A percentile compares a stretch with the other conserved stretches of the same genome.
Conservation (phyloP, 2,329 filamentous ascomycete genomes). For the Colletotrichum chrysophilum region DNA sequence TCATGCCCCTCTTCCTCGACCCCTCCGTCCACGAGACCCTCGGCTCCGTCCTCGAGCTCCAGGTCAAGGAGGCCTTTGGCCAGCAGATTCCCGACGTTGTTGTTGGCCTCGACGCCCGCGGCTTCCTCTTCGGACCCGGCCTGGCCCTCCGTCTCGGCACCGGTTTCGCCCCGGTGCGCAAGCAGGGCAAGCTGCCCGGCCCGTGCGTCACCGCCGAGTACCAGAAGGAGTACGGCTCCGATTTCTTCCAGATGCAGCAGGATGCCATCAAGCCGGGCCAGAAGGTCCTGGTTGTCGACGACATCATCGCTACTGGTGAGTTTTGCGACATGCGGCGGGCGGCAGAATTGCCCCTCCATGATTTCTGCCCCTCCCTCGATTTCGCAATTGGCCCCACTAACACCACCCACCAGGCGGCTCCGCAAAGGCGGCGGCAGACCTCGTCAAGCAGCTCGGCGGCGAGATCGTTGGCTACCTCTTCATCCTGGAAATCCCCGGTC, state of each 20-base stretch:
- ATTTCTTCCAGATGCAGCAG: constrained; percentile 95
- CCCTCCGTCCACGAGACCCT: constrained; percentile 76
- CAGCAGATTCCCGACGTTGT: constrained; percentile 80
- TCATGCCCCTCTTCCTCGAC: constrained; percentile 92
- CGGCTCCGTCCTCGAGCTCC: constrained; percentile 83
- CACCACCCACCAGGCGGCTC: constrained; percentile 73
- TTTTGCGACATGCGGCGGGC: constrained; percentile 16
- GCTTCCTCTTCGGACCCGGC: constrained; percentile 93
- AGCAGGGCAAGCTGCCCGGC: constrained; percentile 94
- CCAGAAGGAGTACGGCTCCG: constrained; percentile 94
- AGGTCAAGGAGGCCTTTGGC: constrained; percentile 70
- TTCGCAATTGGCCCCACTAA: neutral
- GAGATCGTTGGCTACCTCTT: constrained; percentile 90
- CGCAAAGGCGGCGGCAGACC: constrained; percentile 83
- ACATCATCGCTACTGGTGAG: constrained; percentile 97
- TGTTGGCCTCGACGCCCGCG: constrained; percentile 90
- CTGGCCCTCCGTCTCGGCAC: constrained; percentile 84
- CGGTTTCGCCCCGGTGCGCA: constrained; percentile 90
- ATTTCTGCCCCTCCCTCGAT: constrained; percentile 20
- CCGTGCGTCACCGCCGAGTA: constrained; percentile 84
- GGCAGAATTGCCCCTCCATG: neutral
- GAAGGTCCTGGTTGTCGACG: constrained; percentile 92
- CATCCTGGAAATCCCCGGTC: constrained; percentile 92
- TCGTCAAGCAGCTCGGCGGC: constrained; percentile 86
- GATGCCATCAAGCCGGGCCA: constrained; percentile 85